Base-by-base conservation (phyloP, 352 stramenopile genomes). In the Phytophthora podocarpi region DNA sequence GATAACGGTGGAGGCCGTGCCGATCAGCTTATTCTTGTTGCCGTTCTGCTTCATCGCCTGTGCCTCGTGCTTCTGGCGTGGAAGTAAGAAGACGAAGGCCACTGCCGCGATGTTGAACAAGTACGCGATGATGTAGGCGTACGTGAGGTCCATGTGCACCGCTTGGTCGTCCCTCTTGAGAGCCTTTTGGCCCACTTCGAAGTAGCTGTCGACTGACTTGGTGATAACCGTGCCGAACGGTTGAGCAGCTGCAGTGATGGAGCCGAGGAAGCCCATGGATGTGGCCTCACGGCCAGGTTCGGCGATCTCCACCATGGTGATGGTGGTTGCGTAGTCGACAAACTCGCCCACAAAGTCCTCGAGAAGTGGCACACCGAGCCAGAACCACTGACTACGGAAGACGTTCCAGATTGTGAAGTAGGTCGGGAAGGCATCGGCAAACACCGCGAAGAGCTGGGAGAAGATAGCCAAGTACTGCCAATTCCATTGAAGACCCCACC, bases 321-420 rank as follows among this genome's bases (percentile, higher is more conserved):
- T 59, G 8, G 56, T 67, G 1, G 54, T 60, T 5, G 53, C 53
- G 47, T 64, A 64, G 53, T 57, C 56, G 46, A 78, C 63, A 35
- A 72, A 70, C n/a, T 75, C 55, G 8, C 52, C 61, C n/a, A 72
- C 58, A 13, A 82, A 58, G 26, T 72, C 55, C 31, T 82, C 59
- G 20, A 76, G 62, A 48, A 82, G 49, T n/a, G n/a, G n/a, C n/a
- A n/a, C n/a, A n/a, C n/a, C n/a, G n/a, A n/a, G n/a, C n/a, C n/a
- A n/a, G n/a, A 82, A 74, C 69, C 73, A 82, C 42, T 82, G 73
- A 31, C 64, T 77, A 31, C 71, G 65, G 32, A 72, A 59, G 9
- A 82, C 70, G 28, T 79, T 41, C 74, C 74, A 82, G 55, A 80
- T 72, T 11, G 74, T 82, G 32, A 79, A 62, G 28, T 72, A 67